Evolutionary conservation across 2,329 filamentous ascomycete genomes (phyloP), one percentile per base, ranked within the genome.

Genomic region (Knoxdaviesia capensis): DNA sequence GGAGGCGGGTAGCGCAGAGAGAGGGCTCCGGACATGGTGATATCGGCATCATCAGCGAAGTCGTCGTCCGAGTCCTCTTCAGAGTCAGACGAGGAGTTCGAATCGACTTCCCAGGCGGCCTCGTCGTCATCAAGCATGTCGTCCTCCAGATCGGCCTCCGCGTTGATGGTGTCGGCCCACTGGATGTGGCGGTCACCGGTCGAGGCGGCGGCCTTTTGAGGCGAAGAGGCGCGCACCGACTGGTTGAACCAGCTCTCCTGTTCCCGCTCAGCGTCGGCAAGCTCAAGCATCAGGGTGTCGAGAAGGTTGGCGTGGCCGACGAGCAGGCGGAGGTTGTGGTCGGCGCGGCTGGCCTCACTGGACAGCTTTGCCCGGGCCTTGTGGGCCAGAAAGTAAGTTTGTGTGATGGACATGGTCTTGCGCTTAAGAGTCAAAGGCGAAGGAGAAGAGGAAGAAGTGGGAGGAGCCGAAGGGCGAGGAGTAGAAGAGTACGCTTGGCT

Each of bases 211-310:
- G 48, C 53, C 46, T 56, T 54, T 52, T 52, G 53, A 45, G 52
- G 69, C 56, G 68, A 68, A 51, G 81, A 81, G 54, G 80, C 81
- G 58, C 74, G 78, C 61, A 94, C 83, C 47, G 85, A 90, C 60
- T 86, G 80, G 74, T 94, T 92, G 78, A 94, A 96, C 87, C 87
- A 94, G 50, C 75, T 79, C 64, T 96, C 88, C 64, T 96, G 90
- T 61, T 94, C 86, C 53, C 78, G 76, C 69, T 96, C 90, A 56
- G 88, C 88, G 45, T 93, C 84, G 61, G 86, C 82, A 45, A 98
- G 82, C 56, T 73, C 68, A 51, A 90, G 74, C 90, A 96, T 96
- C 56, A 98, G 68, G 36, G 79, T 80, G 65, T 98, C 90, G 59
- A 98, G 83, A 39, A 96, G 80, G 71, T 96, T 98, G 67, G 90